Conservation (phyloP, 2,329 filamentous ascomycete genomes). For the Fusarium cicatricum region DNA sequence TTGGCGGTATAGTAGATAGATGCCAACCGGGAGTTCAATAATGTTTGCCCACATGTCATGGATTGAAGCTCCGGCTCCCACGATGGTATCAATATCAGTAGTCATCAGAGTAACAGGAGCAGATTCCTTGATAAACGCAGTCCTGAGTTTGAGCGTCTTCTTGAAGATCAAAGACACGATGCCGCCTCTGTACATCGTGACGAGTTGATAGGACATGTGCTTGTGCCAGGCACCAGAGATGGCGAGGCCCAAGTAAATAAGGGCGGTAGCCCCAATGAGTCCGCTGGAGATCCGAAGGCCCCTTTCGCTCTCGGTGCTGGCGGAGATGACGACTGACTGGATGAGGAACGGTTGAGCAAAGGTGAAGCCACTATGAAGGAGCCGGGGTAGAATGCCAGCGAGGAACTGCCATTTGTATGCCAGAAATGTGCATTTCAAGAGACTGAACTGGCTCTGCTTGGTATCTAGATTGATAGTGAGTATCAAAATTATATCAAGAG, state of each 20-base stretch:
- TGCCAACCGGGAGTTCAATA: slow-evolving; percentile 49
- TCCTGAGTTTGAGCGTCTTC: slow-evolving; percentile 50
- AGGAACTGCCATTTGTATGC: slow-evolving; percentile 44
- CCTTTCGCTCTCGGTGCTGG: slow-evolving; percentile 39
- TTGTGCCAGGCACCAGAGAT: slow-evolving; percentile 45
- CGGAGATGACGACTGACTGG: slow-evolving; percentile 45
- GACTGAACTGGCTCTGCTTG: slow-evolving; percentile 32
- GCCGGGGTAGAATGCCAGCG: slow-evolving; percentile 47
- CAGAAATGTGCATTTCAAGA: slow-evolving; percentile 40
- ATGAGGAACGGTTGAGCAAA: slow-evolving; percentile 57
- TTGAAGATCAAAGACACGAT: slow-evolving; percentile 58
- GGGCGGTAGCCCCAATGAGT: slow-evolving; percentile 51
- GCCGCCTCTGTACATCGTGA: slow-evolving; percentile 48
- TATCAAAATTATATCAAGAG: rapidly evolving
- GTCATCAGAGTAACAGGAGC: slow-evolving; percentile 56
- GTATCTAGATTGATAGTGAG: slow-evolving; percentile 9
- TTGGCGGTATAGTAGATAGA: slow-evolving; percentile 48
- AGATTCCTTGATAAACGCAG: slow-evolving; percentile 45
- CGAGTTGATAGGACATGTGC: slow-evolving; percentile 48
- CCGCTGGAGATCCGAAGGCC: slow-evolving; percentile 45
- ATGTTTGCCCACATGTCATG: slow-evolving; percentile 52
- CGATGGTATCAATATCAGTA: slow-evolving; percentile 52
- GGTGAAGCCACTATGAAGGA: slow-evolving; percentile 51
- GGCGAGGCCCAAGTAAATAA: slow-evolving; percentile 54
- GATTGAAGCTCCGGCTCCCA: slow-evolving; percentile 36